These are phyloP conservation scores for Globisporangium echinulatum DNA, from an alignment of 352 stramenopile species.

Conservation along the genomic window DNA sequence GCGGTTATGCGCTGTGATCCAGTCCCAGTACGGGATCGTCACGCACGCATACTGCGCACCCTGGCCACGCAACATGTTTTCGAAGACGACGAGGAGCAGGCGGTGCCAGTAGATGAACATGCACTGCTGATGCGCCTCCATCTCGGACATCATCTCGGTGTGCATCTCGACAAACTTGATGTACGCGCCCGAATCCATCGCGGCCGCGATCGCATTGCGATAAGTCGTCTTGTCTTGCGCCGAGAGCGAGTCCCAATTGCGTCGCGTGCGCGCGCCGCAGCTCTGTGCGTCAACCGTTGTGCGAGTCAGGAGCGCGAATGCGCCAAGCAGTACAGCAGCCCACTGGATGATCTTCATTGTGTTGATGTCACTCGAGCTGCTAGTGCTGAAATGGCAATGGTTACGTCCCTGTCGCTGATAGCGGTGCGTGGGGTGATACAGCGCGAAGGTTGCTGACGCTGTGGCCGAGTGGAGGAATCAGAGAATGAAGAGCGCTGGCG, in stretches of 20 bases:
- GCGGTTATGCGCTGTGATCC: constrained; percentile 24
- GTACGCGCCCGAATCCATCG: constrained; percentile 23
- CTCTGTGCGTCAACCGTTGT: constrained; percentile 2
- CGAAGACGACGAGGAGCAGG: constrained; percentile 49
- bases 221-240: constrained; percentile 14
- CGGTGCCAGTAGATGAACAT: constrained; percentile 80
- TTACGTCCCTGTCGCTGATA: too few relatives aligned
- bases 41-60: constrained; percentile 35
- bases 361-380: neutral
- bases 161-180: constrained; percentile 61
- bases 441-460: neutral
- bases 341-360: constrained; percentile 1
- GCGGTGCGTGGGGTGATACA: too few relatives aligned
- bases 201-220: constrained; percentile 10
- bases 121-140: constrained; percentile 43
- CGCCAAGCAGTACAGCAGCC: neutral
- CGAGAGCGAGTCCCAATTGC: constrained; percentile 18
- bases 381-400: neutral
- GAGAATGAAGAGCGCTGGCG: constrained; percentile 1
- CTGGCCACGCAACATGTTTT: constrained; percentile 67
- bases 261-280: constrained; percentile 13
- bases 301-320: neutral
- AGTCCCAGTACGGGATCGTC: constrained; percentile 58
- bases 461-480: neutral
- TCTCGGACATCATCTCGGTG: constrained; percentile 32